These are phyloP conservation scores for Apiotrichum domesticum DNA, from an alignment of 1,284 basidiomycete genomes.

Conservation along the genomic window DNA sequence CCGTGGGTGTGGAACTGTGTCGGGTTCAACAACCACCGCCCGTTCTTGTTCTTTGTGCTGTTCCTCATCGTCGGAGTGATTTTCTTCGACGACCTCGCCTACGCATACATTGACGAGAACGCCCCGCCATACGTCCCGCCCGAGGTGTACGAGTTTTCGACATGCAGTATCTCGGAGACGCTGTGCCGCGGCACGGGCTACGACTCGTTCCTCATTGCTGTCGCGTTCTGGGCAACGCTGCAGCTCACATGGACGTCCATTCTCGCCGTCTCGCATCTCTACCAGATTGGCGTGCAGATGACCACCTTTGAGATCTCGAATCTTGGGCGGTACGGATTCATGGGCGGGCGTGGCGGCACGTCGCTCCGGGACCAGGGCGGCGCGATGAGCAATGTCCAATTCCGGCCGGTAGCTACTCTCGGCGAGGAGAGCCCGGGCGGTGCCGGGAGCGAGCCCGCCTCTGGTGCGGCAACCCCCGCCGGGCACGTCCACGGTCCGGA, in stretches of 20 bases:
- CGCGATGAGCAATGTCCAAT: constrained; percentile 35
- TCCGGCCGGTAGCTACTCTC: constrained; percentile 9
- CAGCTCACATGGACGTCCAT: constrained; percentile 91
- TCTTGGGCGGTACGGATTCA: constrained; percentile 88
- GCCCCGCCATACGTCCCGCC: constrained; percentile 46
- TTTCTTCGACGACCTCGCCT: constrained; percentile 74
- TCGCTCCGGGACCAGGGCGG: constrained; percentile 45
- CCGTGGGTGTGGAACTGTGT: constrained; percentile 99
- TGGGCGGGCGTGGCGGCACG: constrained; percentile 78
- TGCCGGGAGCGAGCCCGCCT: background rate
- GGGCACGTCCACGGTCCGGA: constrained; percentile 5
- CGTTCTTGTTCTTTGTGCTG: constrained; percentile 84
- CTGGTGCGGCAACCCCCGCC: background rate
- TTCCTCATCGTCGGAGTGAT: constrained; percentile 75
- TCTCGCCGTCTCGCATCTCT: constrained; percentile 76
- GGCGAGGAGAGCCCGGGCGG: background rate
- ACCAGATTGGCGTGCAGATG: constrained; percentile 90
- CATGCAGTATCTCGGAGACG: constrained; percentile 61
- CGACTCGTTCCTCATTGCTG: constrained; percentile 78
- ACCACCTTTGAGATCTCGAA: constrained; percentile 95
- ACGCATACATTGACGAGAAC: constrained; percentile 53
- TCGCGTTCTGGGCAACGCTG: constrained; percentile 75
- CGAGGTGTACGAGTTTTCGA: constrained; percentile 48
- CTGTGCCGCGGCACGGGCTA: constrained; percentile 60
- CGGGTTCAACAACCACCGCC: constrained; percentile 89